A percentile compares a stretch with the other conserved stretches of the same genome.
phyloP scores from a whole-genome alignment of 2,329 filamentous ascomycete species.

The Beauveria varroae region DNA sequence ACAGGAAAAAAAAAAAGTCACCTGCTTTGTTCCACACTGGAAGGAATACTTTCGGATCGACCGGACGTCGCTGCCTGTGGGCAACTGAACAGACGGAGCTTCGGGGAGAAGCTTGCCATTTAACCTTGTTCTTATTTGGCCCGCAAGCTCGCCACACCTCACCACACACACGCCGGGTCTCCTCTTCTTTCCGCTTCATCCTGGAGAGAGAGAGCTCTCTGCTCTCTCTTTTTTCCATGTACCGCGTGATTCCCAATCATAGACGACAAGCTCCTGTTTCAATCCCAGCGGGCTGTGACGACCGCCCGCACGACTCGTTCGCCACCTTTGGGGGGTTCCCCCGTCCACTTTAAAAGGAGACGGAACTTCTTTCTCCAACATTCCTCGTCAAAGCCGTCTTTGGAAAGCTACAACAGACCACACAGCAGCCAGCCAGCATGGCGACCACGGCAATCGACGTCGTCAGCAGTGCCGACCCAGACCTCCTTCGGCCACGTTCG shows the following conservation, averaged over 20 bases:
- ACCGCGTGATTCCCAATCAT: too few species aligned
- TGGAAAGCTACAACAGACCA: too few species aligned
- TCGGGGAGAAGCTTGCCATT: not conserved
- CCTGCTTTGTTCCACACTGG: not conserved
- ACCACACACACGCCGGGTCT: not conserved
- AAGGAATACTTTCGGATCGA: constrained; percentile 8
- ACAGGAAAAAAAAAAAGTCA: too few species aligned
- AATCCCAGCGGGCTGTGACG: not conserved
- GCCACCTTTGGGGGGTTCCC: not conserved
- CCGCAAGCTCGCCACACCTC: not conserved
- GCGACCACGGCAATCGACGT: constrained; percentile 22
- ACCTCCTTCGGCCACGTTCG: constrained; percentile 37
- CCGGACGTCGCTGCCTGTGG: not conserved
- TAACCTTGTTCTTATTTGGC: not conserved
- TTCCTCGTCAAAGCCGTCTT: not conserved
- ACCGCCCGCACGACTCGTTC: not conserved
- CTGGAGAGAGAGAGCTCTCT: too few species aligned
- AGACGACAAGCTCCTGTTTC: not conserved
- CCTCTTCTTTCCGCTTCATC: not conserved
- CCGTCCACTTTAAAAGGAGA: constrained; percentile 1
- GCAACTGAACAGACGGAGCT: not conserved
- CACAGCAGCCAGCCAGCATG: constrained; percentile 15
- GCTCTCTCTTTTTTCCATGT: too few species aligned
- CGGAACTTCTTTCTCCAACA: not conserved
- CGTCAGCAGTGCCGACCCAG: constrained; percentile 30